Conservation (phyloP, 2,329 filamentous ascomycete genomes). For the Fusarium bactridioides region DNA sequence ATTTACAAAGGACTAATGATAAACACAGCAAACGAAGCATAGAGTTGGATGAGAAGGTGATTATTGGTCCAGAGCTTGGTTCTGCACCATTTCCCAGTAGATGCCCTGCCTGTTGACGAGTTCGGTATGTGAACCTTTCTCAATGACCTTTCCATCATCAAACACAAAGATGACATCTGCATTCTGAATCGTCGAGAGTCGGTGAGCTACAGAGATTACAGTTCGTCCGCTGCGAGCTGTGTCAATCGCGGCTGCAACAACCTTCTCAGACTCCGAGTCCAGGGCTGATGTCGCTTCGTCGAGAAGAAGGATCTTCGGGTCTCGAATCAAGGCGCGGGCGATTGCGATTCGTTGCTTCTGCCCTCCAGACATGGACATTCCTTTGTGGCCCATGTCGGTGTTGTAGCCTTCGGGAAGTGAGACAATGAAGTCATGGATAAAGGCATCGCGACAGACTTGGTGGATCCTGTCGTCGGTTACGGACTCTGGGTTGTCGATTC, state of each 20-base stretch:
- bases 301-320: conserved; percentile 70
- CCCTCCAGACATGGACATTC: conserved; percentile 71
- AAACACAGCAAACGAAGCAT: accelerated
- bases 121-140: conserved; percentile 50
- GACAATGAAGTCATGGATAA: conserved; percentile 74
- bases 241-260: conserved; percentile 73
- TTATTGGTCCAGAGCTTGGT: conserved; percentile 26
- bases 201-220: conserved; percentile 75
- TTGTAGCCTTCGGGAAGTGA: conserved; percentile 73
- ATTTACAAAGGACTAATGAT: neutral
- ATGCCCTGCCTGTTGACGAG: conserved; percentile 27
- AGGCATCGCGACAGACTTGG: conserved; percentile 67
- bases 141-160: conserved; percentile 51
- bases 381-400: conserved; percentile 72
- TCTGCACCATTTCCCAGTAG: conserved; percentile 39
- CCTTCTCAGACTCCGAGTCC: conserved; percentile 68
- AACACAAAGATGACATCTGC: conserved; percentile 56
- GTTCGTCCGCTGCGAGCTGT: conserved; percentile 65
- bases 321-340: conserved; percentile 70
- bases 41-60: too few species aligned
- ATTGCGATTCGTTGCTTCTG: conserved; percentile 77
- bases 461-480: conserved; percentile 62
- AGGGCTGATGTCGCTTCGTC: conserved; percentile 75
- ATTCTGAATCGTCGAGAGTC: conserved; percentile 52
- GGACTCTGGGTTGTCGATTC: conserved; percentile 59